Conservation (phyloP, 1,284 basidiomycete genomes). For the Melanopsichium pennsylvanicum region DNA sequence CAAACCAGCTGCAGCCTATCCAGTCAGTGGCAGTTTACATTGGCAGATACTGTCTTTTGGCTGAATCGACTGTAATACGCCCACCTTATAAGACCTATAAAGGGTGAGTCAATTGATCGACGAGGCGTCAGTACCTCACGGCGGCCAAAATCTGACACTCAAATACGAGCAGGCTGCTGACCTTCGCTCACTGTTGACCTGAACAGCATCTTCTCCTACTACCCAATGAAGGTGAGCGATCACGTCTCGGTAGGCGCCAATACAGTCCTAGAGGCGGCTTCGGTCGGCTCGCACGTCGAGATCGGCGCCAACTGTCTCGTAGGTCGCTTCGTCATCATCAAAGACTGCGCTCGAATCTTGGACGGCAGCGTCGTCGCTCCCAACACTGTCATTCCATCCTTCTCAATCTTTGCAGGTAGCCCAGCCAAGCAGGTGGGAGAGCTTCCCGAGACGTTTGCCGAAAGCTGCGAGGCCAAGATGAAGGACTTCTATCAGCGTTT, state of each 20-base stretch:
- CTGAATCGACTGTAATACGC: slow-evolving; percentile 84
- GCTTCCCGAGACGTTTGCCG: slow-evolving; percentile 87
- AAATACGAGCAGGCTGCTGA: neutral
- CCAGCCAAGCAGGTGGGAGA: slow-evolving; percentile 81
- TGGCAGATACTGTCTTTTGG: slow-evolving; percentile 89
- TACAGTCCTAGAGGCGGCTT: slow-evolving; percentile 89
- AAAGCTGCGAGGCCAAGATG: slow-evolving; percentile 78
- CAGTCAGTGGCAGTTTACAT: slow-evolving; percentile 83
- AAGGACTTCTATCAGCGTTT: slow-evolving; percentile 81
- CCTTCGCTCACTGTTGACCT: neutral
- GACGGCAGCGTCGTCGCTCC: slow-evolving; percentile 89
- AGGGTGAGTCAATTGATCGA: slow-evolving; percentile 74
- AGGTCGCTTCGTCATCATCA: slow-evolving; percentile 94
- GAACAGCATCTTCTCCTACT: slow-evolving; percentile 83
- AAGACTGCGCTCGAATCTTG: slow-evolving; percentile 87
- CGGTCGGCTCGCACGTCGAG: slow-evolving; percentile 90
- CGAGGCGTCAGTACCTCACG: neutral
- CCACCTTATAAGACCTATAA: slow-evolving; percentile 70
- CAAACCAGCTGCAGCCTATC: slow-evolving; percentile 9
- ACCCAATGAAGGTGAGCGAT: slow-evolving; percentile 95
- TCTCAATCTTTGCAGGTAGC: slow-evolving; percentile 85
- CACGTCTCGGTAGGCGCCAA: slow-evolving; percentile 89
- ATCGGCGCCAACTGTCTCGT: slow-evolving; percentile 95
- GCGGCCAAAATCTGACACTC: neutral
- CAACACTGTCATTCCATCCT: slow-evolving; percentile 87